Evolutionary conservation across 768 basidiomycete species (phyloP).

Genomic region (Suillus variegatus): DNA sequence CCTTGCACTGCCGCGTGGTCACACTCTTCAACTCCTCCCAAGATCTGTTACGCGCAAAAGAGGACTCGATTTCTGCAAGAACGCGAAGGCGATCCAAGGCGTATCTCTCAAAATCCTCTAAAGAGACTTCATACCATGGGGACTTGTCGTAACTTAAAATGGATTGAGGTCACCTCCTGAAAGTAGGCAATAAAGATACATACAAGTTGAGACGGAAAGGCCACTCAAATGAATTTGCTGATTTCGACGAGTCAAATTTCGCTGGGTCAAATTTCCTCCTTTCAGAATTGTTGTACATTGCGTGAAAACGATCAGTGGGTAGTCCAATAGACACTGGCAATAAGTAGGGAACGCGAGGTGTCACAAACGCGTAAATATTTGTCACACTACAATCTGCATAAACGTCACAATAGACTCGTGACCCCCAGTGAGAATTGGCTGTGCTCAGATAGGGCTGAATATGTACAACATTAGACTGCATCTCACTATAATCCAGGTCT

Average conservation of each 20-base stretch:
- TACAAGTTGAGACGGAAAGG: conserved; percentile 83
- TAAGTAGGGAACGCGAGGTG: not conserved
- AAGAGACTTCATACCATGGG: conserved; percentile 83
- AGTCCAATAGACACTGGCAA: too few species aligned
- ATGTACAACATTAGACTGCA: too few species aligned
- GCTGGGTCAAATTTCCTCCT: conserved; percentile 6
- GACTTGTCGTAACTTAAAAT: conserved; percentile 77
- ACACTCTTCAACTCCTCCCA: conserved; percentile 74
- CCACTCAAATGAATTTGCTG: conserved; percentile 35
- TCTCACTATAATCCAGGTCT: too few species aligned
- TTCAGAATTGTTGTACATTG: conserved; percentile 26
- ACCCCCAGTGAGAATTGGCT: too few species aligned
- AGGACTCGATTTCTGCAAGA: conserved; percentile 90
- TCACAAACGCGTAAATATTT: conserved; percentile 7
- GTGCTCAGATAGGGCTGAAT: too few species aligned
- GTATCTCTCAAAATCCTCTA: conserved; percentile 93
- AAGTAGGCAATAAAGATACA: conserved; percentile 22
- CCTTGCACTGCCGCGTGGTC: conserved; percentile 62
- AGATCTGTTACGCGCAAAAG: conserved; percentile 78
- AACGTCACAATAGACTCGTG: not conserved
- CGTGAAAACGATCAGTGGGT: not conserved
- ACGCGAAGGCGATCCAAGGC: conserved; percentile 88
- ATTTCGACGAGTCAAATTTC: not conserved
- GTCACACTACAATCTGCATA: not conserved
- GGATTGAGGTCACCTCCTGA: conserved; percentile 12